A percentile compares a stretch with the other conserved stretches of the same genome.
Evolutionary conservation across 139 green algal genomes (phyloP).

Genomic region (Volvox africanus): DNA sequence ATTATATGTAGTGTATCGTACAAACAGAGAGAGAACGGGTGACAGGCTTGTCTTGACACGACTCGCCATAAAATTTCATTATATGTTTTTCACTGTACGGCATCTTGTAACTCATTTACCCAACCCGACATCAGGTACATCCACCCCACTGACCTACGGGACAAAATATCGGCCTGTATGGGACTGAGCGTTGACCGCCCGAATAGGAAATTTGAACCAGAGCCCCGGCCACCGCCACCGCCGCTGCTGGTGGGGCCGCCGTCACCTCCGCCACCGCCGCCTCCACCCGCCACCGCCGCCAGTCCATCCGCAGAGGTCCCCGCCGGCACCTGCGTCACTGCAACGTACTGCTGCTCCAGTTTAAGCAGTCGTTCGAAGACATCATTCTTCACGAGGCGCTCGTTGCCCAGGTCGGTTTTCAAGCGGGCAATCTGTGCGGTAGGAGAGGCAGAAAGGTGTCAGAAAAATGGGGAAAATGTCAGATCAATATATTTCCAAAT

Average conservation of each 20-base stretch:
- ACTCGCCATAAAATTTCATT: no score
- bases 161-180: slow-evolving; percentile 41
- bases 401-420: slow-evolving; percentile 14
- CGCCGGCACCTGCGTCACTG: background rate
- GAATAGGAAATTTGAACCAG: background rate
- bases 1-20: no score
- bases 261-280: background rate
- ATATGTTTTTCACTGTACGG: no score
- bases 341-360: slow-evolving; percentile 39
- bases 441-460: no score
- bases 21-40: no score
- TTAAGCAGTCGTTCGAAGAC: slow-evolving; percentile 41
- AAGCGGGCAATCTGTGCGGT: slow-evolving; percentile 24
- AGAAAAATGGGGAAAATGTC: no score
- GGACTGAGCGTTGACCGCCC: slow-evolving; percentile 19
- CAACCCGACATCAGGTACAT: no score
- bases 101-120: no score
- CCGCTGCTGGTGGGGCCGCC: background rate
- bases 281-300: background rate
- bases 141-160: slow-evolving; percentile 1
- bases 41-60: no score
- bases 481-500: no score
- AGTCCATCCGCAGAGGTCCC: background rate
- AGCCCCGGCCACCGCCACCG: background rate
- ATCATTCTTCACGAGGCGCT: slow-evolving; percentile 46